A percentile compares a stretch with the other conserved stretches of the same genome.
These are phyloP conservation scores for Fusarium sp. DNA, from an alignment of 2,329 filamentous ascomycete species.

Conservation along the genomic window DNA sequence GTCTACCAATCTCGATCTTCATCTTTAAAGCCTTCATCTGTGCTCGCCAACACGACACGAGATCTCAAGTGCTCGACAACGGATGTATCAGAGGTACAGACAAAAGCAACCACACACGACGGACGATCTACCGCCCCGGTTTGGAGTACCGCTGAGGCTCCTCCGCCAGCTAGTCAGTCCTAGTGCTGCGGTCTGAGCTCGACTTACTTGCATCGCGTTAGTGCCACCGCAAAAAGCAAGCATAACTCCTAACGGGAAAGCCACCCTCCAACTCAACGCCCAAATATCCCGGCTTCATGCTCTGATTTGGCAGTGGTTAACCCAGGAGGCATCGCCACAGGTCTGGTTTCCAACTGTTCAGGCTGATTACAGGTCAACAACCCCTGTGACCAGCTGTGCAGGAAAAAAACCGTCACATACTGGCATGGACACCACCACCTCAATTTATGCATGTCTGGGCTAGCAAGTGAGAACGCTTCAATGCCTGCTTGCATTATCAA, in stretches of 20 bases:
- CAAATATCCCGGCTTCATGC: constrained; percentile 14
- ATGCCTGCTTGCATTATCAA: constrained; percentile 1
- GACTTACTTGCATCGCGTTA: constrained; percentile 42
- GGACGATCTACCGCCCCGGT: constrained; percentile 26
- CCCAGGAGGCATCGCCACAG: constrained; percentile 4
- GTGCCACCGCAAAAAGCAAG: constrained; percentile 45
- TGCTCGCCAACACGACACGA: background rate
- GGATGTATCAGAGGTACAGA: background rate
- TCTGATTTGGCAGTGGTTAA: constrained; percentile 11
- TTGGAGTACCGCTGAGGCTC: constrained; percentile 20
- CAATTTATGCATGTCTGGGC: constrained; percentile 14
- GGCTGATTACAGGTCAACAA: constrained; percentile 1
- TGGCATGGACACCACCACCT: background rate
- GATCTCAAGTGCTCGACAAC: constrained; percentile 1
- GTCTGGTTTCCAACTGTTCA: constrained; percentile 13
- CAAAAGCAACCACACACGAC: constrained; percentile 5
- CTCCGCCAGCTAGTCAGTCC: constrained; percentile 28
- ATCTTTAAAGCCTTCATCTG: background rate
- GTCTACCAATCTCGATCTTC: background rate
- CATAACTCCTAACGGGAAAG: constrained; percentile 28
- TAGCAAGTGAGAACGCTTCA: background rate
- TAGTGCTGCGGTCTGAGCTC: constrained; percentile 20
- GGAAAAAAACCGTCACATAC: constrained; percentile 5
- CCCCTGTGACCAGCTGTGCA: constrained; percentile 2
- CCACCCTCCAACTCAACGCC: constrained; percentile 20